A percentile compares a stretch with the other conserved stretches of the same genome.
Evolutionary conservation across 2,329 filamentous ascomycete genomes (phyloP).

Genomic region (Cytospora mali): DNA sequence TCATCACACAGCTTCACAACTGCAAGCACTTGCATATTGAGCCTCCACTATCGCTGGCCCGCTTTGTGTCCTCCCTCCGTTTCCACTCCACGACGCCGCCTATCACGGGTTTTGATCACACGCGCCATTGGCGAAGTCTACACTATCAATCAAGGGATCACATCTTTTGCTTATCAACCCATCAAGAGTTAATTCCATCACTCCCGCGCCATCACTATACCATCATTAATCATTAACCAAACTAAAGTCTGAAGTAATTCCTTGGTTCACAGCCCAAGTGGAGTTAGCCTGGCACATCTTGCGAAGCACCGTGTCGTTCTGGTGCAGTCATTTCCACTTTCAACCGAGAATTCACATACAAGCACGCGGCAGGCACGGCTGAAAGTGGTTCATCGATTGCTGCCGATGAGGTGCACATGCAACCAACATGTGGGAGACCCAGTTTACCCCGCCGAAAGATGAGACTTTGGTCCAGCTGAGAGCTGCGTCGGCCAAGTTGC

Average conservation of each 20-base stretch:
- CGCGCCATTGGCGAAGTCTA: conserved; percentile 24
- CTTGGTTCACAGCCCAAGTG: conserved; percentile 10
- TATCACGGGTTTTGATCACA: conserved; percentile 28
- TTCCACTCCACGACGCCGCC: conserved; percentile 4
- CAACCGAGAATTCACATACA: conserved; percentile 3
- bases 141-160: conserved; percentile 14
- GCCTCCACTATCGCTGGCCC: neutral
- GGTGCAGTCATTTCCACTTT: conserved; percentile 11
- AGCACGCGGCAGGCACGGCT: conserved; percentile 21
- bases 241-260: conserved; percentile 12
- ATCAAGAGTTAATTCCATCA: conserved; percentile 11
- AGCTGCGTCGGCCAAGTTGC: conserved; percentile 24
- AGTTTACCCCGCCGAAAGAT: conserved; percentile 21
- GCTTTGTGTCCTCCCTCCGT: neutral
- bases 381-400: conserved; percentile 20
- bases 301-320: conserved; percentile 21
- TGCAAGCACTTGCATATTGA: neutral
- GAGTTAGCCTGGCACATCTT: conserved; percentile 18
- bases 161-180: conserved; percentile 14
- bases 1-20: conserved; percentile 23
- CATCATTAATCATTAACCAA: conserved; percentile 13
- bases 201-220: conserved; percentile 7
- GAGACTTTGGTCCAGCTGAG: conserved; percentile 24
- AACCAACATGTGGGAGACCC: conserved; percentile 17
- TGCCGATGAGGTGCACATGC: conserved; percentile 20